phyloP scores from a whole-genome alignment of 805 yeast genomes.

The Kodamaea hsintzibuensis region DNA sequence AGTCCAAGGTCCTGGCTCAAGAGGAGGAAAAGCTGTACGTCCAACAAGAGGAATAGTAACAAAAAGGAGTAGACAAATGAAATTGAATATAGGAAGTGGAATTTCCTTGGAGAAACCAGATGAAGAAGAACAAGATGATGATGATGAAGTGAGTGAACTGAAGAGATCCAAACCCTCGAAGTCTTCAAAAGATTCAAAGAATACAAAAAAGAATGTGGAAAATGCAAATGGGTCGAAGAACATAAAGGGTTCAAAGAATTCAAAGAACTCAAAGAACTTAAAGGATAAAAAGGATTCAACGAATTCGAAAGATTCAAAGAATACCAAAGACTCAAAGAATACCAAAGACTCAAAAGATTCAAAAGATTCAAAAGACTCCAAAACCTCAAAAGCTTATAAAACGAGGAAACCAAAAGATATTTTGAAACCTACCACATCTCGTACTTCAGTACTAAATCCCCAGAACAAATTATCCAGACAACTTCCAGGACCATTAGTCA shows the following conservation, averaged over 20 bases:
- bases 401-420: not conserved
- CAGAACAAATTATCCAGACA: conserved; percentile 32
- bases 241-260: not conserved
- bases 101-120: not conserved
- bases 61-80: conserved; percentile 7
- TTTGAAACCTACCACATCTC: conserved; percentile 5
- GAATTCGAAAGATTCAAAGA: not conserved
- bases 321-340: not conserved
- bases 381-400: not conserved
- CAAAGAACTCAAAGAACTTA: not conserved
- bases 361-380: not conserved
- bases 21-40: conserved; percentile 33
- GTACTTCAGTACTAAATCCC: conserved; percentile 35
- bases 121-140: not conserved
- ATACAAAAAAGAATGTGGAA: not conserved
- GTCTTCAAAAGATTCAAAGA: not conserved
- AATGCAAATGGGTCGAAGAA: not conserved
- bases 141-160: not conserved
- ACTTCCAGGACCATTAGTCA: conserved; percentile 42
- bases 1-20: conserved; percentile 40
- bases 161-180: not conserved
- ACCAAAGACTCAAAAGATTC: not conserved
- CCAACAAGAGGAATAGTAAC: conserved; percentile 27
- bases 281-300: not conserved
- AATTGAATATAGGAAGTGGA: conserved; percentile 4